A percentile compares a stretch with the other conserved stretches of the same genome.
Evolutionary conservation across 2,329 filamentous ascomycete genomes (phyloP).

Genomic region (Cercospora beticola): DNA sequence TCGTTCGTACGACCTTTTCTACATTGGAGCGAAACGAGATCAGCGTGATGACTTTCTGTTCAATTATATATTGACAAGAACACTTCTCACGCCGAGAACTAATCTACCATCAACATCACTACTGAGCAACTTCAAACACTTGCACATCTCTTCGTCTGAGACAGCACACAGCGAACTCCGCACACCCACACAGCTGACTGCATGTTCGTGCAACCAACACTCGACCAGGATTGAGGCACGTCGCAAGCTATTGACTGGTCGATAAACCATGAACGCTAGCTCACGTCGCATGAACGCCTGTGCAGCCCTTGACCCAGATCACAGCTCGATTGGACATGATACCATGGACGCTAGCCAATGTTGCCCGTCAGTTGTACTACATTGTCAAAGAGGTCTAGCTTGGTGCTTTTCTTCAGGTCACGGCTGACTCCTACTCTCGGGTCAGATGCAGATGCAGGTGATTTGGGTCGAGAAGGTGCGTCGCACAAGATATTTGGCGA

Average conservation of each 20-base stretch:
- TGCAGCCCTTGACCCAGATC: conserved; percentile 3
- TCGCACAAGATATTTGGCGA: neutral
- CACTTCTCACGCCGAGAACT: neutral
- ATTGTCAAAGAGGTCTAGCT: neutral
- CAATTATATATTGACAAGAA: neutral
- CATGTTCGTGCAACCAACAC: neutral
- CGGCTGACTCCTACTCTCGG: neutral
- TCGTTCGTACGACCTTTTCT: neutral
- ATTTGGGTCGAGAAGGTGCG: neutral
- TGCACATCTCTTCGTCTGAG: neutral
- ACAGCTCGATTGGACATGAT: neutral
- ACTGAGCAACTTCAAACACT: neutral
- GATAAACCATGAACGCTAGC: neutral
- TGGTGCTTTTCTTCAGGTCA: neutral
- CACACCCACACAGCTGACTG: neutral
- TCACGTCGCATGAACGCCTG: conserved; percentile 4
- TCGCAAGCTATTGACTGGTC: neutral
- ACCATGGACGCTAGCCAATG: neutral
- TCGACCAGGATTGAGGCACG: neutral
- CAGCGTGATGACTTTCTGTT: neutral
- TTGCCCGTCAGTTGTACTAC: neutral
- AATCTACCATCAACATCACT: neutral
- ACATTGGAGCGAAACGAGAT: neutral
- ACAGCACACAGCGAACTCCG: neutral
- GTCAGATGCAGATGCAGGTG: neutral